phyloP scores from a whole-genome alignment of 345 rosid species.

The Populus alba region DNA sequence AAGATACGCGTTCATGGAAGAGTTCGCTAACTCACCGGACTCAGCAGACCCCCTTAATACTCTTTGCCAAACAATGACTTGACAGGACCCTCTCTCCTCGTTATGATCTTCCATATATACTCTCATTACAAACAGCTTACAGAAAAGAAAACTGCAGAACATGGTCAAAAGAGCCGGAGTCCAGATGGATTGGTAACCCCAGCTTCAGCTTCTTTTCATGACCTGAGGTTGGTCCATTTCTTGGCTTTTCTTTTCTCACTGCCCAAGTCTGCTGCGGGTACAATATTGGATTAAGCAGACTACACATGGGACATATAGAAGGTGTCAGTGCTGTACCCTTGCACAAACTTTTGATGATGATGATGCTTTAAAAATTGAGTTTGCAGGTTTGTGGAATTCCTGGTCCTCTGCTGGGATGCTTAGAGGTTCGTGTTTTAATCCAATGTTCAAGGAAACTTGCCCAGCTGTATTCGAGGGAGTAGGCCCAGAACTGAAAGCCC shows the following conservation, averaged over 20 bases:
- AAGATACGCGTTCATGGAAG: background rate
- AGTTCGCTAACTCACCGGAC: background rate
- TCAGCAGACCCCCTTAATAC: background rate
- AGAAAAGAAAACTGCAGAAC: background rate
- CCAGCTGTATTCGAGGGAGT: background rate
- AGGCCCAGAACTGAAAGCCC: background rate
- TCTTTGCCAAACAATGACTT: background rate
- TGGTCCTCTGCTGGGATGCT: no score
- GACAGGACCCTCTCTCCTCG: background rate
- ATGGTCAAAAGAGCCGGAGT: background rate
- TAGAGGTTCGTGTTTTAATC: background rate
- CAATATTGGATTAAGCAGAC: background rate
- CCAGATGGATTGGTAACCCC: background rate
- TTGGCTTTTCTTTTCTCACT: background rate
- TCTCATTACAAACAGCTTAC: background rate
- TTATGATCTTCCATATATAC: background rate
- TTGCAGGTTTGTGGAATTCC: background rate
- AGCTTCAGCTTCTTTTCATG: background rate
- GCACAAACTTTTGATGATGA: background rate
- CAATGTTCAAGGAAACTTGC: background rate
- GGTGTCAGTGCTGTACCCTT: background rate
- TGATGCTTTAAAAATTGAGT: no score
- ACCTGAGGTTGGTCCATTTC: background rate
- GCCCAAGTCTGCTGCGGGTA: background rate
- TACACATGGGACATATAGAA: background rate